Evolutionary conservation across 306 rosid genomes (phyloP).

Genomic region (Trifolium dubium): DNA sequence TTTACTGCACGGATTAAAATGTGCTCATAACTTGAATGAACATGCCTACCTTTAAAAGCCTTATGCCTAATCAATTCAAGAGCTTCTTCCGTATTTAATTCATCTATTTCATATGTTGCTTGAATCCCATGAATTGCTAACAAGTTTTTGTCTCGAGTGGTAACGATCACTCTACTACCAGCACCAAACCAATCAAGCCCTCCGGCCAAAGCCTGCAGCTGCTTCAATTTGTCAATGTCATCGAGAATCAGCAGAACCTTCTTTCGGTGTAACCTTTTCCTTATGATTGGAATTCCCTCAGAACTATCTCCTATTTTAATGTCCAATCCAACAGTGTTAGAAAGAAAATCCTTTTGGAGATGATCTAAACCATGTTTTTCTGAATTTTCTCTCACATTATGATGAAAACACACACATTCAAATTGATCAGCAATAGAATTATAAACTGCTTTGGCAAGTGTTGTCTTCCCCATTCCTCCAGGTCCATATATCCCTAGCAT

Average conservation of each 20-base stretch:
- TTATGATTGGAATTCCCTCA: constrained; percentile 27
- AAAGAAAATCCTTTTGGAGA: constrained; percentile 34
- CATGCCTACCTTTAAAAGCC: constrained; percentile 10
- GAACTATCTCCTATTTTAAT: constrained; percentile 3
- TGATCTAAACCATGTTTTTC: constrained; percentile 1
- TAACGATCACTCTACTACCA: constrained; percentile 42
- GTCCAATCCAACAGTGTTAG: constrained; percentile 1
- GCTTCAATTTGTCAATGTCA: constrained; percentile 20
- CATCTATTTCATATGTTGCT: neutral
- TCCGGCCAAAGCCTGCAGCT: constrained; percentile 25
- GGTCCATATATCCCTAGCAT: constrained; percentile 38
- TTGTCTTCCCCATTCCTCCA: constrained; percentile 40
- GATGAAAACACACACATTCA: constrained; percentile 37
- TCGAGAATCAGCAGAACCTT: constrained; percentile 43
- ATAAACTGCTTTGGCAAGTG: constrained; percentile 37
- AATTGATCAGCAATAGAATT: constrained; percentile 20
- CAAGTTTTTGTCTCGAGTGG: constrained; percentile 38
- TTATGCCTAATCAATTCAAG: constrained; percentile 37
- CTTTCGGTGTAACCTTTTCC: neutral
- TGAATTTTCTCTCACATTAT: constrained; percentile 25
- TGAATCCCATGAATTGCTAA: constrained; percentile 10
- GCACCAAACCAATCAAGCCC: constrained; percentile 29
- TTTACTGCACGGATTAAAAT: neutral
- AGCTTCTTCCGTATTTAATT: neutral
- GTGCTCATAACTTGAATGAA: neutral